Conservation (phyloP, 768 basidiomycete genomes). For the Suillus discolor region DNA sequence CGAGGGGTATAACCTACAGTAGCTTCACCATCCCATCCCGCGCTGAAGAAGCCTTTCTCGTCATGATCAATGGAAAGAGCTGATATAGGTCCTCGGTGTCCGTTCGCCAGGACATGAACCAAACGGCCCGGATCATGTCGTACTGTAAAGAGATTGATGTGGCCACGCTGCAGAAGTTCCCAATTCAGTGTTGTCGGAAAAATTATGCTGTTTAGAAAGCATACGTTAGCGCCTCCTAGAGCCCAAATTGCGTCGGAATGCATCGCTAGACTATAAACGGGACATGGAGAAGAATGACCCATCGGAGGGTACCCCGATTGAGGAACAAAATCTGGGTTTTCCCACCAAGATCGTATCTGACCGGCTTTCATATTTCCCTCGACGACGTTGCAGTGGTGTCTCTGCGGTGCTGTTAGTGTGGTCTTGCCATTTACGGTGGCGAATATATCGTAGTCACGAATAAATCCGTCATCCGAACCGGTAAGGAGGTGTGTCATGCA, state of each 20-base stretch:
- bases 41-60: slow-evolving; percentile 87
- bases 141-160: slow-evolving; percentile 90
- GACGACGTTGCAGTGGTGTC: slow-evolving; percentile 87
- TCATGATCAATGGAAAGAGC: slow-evolving; percentile 79
- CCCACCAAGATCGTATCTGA: slow-evolving; percentile 90
- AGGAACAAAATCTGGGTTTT: slow-evolving; percentile 49
- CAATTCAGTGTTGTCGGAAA: slow-evolving; percentile 12
- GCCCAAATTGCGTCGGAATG: slow-evolving; percentile 95
- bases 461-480: slow-evolving; percentile 92
- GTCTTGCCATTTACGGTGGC: slow-evolving; percentile 84
- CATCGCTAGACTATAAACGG: slow-evolving; percentile 90
- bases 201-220: slow-evolving; percentile 27
- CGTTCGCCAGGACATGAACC: slow-evolving; percentile 64
- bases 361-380: slow-evolving; percentile 92
- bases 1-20: slow-evolving; percentile 52
- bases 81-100: slow-evolving; percentile 83
- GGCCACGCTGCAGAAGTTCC: slow-evolving; percentile 62
- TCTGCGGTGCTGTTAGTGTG: slow-evolving; percentile 85
- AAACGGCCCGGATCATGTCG: slow-evolving; percentile 89
- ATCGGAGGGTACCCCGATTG: slow-evolving; percentile 36
- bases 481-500: slow-evolving; percentile 91
- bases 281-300: slow-evolving; percentile 57
- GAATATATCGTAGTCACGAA: slow-evolving; percentile 92
- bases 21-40: slow-evolving; percentile 93
- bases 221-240: slow-evolving; percentile 83